These are phyloP conservation scores for Pythium aristosporum DNA, from an alignment of 352 stramenopile genomes.

Conservation along the genomic window DNA sequence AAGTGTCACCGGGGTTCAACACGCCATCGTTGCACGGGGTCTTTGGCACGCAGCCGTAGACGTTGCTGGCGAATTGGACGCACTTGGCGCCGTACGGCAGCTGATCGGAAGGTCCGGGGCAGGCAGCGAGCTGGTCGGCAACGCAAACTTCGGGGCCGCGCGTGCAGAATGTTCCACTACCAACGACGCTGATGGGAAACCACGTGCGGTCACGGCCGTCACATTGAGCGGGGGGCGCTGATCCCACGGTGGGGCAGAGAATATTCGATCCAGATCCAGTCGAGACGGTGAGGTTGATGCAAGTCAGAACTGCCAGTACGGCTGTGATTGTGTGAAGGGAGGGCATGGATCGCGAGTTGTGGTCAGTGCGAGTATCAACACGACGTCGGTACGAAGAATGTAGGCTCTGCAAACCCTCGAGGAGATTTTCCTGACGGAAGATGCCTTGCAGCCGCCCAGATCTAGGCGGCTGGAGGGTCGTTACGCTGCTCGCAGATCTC, in stretches of 20 bases:
- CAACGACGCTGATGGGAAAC: slow-evolving; percentile 30
- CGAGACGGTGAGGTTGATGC: neutral
- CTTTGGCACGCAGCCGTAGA: slow-evolving; percentile 29
- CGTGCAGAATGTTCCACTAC: slow-evolving; percentile 22
- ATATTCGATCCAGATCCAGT: neutral
- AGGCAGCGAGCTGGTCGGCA: slow-evolving; percentile 16
- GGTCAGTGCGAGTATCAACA: slow-evolving; percentile 10
- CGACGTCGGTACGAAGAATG: slow-evolving; percentile 17
- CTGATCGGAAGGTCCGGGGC: slow-evolving; percentile 12
- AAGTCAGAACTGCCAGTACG: neutral
- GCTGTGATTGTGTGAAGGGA: neutral
- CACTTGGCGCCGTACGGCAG: slow-evolving; percentile 30
- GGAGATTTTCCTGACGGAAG: neutral
- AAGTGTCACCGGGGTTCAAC: neutral
- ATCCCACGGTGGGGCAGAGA: slow-evolving; percentile 4
- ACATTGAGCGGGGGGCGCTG: slow-evolving; percentile 8
- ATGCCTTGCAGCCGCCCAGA: no score
- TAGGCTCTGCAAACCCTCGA: neutral
- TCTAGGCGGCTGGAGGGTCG: neutral
- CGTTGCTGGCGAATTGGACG: slow-evolving; percentile 13
- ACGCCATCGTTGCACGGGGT: slow-evolving; percentile 14
- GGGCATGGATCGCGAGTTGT: neutral
- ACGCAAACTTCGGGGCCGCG: slow-evolving; percentile 23
- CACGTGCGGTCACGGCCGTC: slow-evolving; percentile 23
- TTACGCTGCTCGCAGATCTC: neutral